These are phyloP conservation scores for Xylariaceae sp. DNA, from an alignment of 2,329 filamentous ascomycete species.

Conservation along the genomic window DNA sequence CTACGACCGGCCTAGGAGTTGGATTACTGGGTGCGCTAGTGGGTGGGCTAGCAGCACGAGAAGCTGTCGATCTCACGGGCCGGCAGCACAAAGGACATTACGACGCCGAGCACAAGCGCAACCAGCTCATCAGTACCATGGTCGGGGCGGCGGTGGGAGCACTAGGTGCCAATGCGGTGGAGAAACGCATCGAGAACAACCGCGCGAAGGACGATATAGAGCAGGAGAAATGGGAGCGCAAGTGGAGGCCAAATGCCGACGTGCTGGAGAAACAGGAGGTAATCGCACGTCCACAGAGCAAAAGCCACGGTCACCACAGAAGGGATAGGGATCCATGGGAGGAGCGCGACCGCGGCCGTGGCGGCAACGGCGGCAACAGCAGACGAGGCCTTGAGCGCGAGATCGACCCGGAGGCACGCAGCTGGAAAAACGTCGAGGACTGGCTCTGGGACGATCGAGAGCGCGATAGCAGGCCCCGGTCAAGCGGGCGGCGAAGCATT, in stretches of 20 bases:
- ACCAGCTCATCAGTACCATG: conserved; percentile 54
- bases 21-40: conserved; percentile 60
- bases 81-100: conserved; percentile 33
- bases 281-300: conserved; percentile 30
- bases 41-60: conserved; percentile 58
- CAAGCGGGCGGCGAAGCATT: conserved; percentile 20
- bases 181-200: conserved; percentile 40
- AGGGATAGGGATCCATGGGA: conserved; percentile 32
- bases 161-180: conserved; percentile 54
- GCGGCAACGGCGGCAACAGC: conserved; percentile 7
- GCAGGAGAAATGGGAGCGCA: conserved; percentile 38
- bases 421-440: conserved; percentile 44
- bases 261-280: conserved; percentile 32
- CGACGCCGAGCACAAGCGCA: conserved; percentile 41
- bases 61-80: conserved; percentile 51
- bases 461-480: conserved; percentile 10
- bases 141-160: conserved; percentile 62
- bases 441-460: conserved; percentile 36
- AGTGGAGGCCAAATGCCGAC: conserved; percentile 24
- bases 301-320: conserved; percentile 6
- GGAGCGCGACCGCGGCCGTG: conserved; percentile 20
- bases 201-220: conserved; percentile 35
- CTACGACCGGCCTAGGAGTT: conserved; percentile 55
- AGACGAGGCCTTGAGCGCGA: conserved; percentile 34
- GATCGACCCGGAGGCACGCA: conserved; percentile 39